These are phyloP conservation scores for Aspergillus quadricinctus DNA, from an alignment of 2,329 filamentous ascomycete species.

Conservation along the genomic window DNA sequence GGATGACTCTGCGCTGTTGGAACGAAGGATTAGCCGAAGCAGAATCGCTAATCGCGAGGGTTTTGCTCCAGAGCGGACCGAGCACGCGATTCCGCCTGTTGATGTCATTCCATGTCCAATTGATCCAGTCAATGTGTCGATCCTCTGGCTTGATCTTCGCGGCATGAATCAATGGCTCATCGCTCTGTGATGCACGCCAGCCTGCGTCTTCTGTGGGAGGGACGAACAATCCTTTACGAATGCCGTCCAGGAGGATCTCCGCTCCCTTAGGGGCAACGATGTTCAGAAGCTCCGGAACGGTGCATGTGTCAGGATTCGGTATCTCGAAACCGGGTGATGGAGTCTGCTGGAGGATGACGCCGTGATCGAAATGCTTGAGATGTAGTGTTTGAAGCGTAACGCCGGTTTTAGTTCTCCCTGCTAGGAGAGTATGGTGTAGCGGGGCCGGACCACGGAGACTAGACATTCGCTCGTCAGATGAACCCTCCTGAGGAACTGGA, in stretches of 20 bases:
- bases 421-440: conserved; percentile 76
- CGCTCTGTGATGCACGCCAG: conserved; percentile 20
- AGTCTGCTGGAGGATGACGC: conserved; percentile 68
- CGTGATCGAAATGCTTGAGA: conserved; percentile 70
- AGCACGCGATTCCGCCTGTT: conserved; percentile 56
- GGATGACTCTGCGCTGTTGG: conserved; percentile 33
- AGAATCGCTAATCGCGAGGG: conserved; percentile 21
- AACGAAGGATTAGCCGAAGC: conserved; percentile 16
- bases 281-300: conserved; percentile 48
- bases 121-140: conserved; percentile 57
- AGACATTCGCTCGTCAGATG: conserved; percentile 1
- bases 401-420: conserved; percentile 59
- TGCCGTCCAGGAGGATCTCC: conserved; percentile 62
- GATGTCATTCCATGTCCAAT: conserved; percentile 54
- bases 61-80: conserved; percentile 61
- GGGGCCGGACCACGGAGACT: conserved; percentile 83
- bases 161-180: conserved; percentile 50
- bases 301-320: conserved; percentile 43
- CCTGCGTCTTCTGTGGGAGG: conserved; percentile 48
- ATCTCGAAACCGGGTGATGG: conserved; percentile 53
- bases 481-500: not conserved
- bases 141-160: conserved; percentile 68
- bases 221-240: conserved; percentile 62
- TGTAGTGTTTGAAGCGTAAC: conserved; percentile 86
- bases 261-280: conserved; percentile 63